These are phyloP conservation scores for Scolecobasidium constrictum DNA, from an alignment of 2,329 filamentous ascomycete genomes.

Conservation along the genomic window DNA sequence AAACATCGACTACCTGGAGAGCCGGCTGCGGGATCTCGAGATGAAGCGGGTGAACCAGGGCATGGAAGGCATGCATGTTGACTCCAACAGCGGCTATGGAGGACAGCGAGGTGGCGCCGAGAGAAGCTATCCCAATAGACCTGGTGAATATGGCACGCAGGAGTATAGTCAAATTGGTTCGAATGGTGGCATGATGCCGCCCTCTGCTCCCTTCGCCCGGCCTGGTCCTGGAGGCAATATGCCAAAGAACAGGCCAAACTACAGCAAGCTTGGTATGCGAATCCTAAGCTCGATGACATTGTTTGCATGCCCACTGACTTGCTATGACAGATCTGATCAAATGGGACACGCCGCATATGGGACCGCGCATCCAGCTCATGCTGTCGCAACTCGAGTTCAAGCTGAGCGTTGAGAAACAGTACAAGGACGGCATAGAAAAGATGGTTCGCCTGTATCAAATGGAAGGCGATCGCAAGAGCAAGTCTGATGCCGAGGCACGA, in stretches of 20 bases:
- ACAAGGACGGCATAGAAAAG: slow-evolving; percentile 97
- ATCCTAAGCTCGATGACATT: slow-evolving; percentile 1
- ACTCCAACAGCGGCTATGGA: slow-evolving; percentile 32
- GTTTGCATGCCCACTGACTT: slow-evolving; percentile 8
- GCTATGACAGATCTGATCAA: slow-evolving; percentile 88
- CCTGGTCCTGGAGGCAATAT: slow-evolving; percentile 55
- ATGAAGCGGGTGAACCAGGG: slow-evolving; percentile 63
- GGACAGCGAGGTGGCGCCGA: neutral
- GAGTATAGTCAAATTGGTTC: slow-evolving; percentile 51
- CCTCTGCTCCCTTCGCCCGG: slow-evolving; percentile 67
- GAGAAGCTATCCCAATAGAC: slow-evolving; percentile 43
- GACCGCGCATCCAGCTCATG: slow-evolving; percentile 97
- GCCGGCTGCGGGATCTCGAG: slow-evolving; percentile 79
- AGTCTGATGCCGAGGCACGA: slow-evolving; percentile 79
- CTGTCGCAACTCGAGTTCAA: slow-evolving; percentile 98
- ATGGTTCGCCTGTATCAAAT: slow-evolving; percentile 97
- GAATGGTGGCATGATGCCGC: slow-evolving; percentile 66
- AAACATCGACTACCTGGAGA: slow-evolving; percentile 93
- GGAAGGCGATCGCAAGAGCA: slow-evolving; percentile 94
- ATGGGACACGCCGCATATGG: slow-evolving; percentile 91
- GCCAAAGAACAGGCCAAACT: slow-evolving; percentile 75
- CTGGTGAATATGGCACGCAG: slow-evolving; percentile 43
- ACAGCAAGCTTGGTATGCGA: slow-evolving; percentile 80
- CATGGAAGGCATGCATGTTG: slow-evolving; percentile 55
- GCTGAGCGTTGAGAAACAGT: slow-evolving; percentile 96